These are phyloP conservation scores for Dipteronia sinensis DNA, from an alignment of 345 rosid genomes.

Conservation along the genomic window DNA sequence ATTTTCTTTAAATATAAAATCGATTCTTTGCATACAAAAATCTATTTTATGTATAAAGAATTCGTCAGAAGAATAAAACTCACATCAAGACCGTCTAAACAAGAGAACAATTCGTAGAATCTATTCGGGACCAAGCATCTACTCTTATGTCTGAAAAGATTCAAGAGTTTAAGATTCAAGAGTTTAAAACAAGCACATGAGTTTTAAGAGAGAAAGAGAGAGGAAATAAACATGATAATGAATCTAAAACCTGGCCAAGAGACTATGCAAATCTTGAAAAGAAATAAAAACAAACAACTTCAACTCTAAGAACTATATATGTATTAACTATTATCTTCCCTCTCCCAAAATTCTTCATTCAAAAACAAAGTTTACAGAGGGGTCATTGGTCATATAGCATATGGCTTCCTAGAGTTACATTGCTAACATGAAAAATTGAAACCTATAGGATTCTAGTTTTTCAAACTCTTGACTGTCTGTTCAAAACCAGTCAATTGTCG, in stretches of 20 bases:
- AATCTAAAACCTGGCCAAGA: constrained; percentile 6
- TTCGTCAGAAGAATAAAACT: too few relatives aligned
- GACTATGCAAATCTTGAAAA: not conserved
- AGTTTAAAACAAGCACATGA: not conserved
- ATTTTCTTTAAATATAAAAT: not conserved
- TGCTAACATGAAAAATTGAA: not conserved
- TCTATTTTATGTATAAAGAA: not conserved
- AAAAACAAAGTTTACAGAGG: not conserved
- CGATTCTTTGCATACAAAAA: not conserved
- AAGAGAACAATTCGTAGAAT: not conserved
- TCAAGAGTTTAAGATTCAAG: not conserved
- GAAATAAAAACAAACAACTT: not conserved
- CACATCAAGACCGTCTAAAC: not conserved
- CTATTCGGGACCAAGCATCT: not conserved
- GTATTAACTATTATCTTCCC: constrained; percentile 3
- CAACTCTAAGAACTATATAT: not conserved
- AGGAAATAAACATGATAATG: not conserved
- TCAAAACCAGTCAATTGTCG: constrained; percentile 45
- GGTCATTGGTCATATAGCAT: constrained; percentile 9
- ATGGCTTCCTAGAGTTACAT: not conserved
- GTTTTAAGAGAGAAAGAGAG: not conserved
- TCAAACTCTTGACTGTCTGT: constrained; percentile 14
- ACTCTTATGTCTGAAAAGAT: not conserved
- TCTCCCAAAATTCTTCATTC: not conserved
- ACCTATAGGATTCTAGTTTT: not conserved